Base-by-base conservation (phyloP, 208 protist species). In the Trypanosoma lewisi region DNA sequence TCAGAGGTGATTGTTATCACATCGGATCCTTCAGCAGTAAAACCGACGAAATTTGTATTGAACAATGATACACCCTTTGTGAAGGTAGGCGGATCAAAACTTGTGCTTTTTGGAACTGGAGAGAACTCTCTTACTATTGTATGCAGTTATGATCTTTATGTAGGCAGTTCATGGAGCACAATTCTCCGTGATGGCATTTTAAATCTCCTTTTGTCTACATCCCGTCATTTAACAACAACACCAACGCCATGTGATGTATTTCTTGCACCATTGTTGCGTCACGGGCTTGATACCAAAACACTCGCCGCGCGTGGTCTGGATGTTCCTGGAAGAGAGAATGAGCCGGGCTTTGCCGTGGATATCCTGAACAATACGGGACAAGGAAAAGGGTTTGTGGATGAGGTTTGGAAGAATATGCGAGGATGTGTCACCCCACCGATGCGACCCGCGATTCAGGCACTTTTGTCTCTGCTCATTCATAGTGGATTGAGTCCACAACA, bases 381-480 rank as follows among this genome's bases (percentile, higher is more conserved):
- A 17, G 90, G 85, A 21, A 80, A 76, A 53, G 66, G 70, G 34
- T 78, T 87, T 50, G 78, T 91, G 14, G 82, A 93, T 64, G 69
- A 78, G 25, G 77, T 93, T 27, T 82, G 67, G 65, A 68, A 78
- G 27, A 77, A 74, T 52, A 91, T 94, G 85, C 78, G 80, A 14
- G 78, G 82, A 19, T 82, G 78, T 37, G 77, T 92, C 25, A 63
- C 85, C n/a, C 63, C 69, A 25, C 81, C 80, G 14, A 96, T 96
- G 90, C 77, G 82, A 6, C 87, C 90, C 4, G 87, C 85, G 11
- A 78, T 96, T 57, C 76, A 80, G 50, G 81, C 85, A n/a, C 63
- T 96, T 44, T 75, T 96, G 5, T 76, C 87, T 19, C 75, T 96
- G 19, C 82, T 96, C 9, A 77, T 96, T 25, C 83, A 92, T 58